Conservation (phyloP, 2,329 filamentous ascomycete genomes). For the Coniella vitis region DNA sequence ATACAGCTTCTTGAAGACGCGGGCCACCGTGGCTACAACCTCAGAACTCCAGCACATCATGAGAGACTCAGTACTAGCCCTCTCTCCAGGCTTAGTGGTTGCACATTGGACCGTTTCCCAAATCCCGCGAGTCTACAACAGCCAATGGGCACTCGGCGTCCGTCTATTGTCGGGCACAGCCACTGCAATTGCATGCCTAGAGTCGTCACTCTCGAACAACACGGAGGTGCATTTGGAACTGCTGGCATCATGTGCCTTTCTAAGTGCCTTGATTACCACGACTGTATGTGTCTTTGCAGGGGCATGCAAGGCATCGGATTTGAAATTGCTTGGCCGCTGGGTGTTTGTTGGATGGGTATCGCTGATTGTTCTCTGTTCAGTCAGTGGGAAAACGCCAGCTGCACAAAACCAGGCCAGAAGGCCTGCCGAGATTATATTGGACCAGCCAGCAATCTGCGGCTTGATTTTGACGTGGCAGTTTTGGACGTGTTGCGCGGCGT, state of each 20-base stretch:
- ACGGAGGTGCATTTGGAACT: background rate
- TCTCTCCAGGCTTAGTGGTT: background rate
- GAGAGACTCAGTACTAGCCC: background rate
- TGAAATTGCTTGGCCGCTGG: background rate
- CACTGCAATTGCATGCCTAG: background rate
- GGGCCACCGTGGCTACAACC: background rate
- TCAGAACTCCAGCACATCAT: background rate
- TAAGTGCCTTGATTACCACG: background rate
- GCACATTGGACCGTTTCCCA: background rate
- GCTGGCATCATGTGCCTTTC: background rate
- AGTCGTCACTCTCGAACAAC: background rate
- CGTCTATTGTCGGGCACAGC: background rate
- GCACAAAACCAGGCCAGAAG: conserved; percentile 1
- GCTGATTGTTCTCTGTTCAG: background rate
- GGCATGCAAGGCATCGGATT: background rate
- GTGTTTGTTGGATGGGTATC: background rate
- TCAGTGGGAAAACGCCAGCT: background rate
- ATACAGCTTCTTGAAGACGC: background rate
- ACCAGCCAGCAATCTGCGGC: conserved; percentile 4
- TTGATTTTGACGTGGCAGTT: conserved; percentile 13
- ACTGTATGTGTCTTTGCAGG: background rate
- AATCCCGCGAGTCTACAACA: background rate
- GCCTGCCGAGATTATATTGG: conserved; percentile 1
- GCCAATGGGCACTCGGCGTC: background rate
- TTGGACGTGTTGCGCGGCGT: conserved; percentile 1